Percentiles rank a stretch among this genome's conserved stretches.
These are phyloP conservation scores for Blakeslea trispora DNA, from an alignment of 371 early-diverging fungal species.

Conservation along the genomic window DNA sequence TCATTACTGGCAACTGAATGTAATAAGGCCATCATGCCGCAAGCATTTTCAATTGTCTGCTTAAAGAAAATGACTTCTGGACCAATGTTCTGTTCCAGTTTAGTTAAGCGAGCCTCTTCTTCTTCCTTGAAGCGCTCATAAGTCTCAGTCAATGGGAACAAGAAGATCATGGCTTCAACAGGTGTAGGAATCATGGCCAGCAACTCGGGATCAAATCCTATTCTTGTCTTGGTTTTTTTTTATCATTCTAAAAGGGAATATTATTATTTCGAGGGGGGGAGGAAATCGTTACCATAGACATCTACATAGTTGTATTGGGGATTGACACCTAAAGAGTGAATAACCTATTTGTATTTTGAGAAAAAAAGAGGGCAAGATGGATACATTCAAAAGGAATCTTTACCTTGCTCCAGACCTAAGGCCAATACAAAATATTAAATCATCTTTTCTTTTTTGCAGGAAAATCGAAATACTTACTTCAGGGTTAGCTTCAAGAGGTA, in stretches of 20 bases:
- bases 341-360: slow-evolving; percentile 34
- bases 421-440: too few relatives aligned
- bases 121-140: slow-evolving; percentile 59
- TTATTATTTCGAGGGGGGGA: too few relatives aligned
- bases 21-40: slow-evolving; percentile 84
- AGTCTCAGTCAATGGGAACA: slow-evolving; percentile 67
- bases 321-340: slow-evolving; percentile 62
- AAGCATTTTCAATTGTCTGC: slow-evolving; percentile 93
- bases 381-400: background rate
- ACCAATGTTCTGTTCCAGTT: slow-evolving; percentile 56
- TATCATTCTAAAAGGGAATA: too few relatives aligned
- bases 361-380: background rate
- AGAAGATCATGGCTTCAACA: slow-evolving; percentile 77
- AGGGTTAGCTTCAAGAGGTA: slow-evolving; percentile 86
- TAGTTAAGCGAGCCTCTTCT: slow-evolving; percentile 55
- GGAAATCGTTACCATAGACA: slow-evolving; percentile 63
- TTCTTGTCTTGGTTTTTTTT: background rate
- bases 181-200: slow-evolving; percentile 81
- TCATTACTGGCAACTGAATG: slow-evolving; percentile 73
- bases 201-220: slow-evolving; percentile 82
- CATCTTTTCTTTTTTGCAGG: background rate
- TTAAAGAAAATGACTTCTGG: slow-evolving; percentile 73
- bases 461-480: slow-evolving; percentile 48
- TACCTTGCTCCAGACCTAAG: slow-evolving; percentile 71
- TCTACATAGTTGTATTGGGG: slow-evolving; percentile 58